Percentiles rank a stretch among this genome's conserved stretches.
Conservation (phyloP, 1,284 basidiomycete species). For the Pseudozyma thailandica region DNA sequence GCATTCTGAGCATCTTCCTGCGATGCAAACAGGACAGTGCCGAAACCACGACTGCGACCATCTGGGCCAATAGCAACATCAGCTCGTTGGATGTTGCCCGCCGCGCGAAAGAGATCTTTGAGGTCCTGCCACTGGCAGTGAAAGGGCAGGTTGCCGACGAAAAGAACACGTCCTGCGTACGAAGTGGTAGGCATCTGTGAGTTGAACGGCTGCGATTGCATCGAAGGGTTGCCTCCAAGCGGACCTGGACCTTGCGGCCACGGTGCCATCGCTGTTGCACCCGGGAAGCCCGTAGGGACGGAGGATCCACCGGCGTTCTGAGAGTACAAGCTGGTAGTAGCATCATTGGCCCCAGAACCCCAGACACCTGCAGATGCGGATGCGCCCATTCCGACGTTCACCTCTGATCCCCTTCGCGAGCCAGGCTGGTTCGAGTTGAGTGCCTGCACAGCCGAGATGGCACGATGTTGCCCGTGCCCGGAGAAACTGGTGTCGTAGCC, state of each 20-base stretch:
- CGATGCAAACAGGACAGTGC: constrained; percentile 88
- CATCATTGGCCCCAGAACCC: constrained; percentile 13
- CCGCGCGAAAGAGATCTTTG: constrained; percentile 64
- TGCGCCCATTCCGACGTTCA: constrained; percentile 7
- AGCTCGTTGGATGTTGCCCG: constrained; percentile 84
- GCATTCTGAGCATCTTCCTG: constrained; percentile 90
- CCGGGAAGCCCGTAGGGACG: constrained; percentile 49
- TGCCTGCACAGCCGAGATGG: constrained; percentile 31
- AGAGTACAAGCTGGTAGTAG: constrained; percentile 11
- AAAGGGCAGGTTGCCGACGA: constrained; percentile 66
- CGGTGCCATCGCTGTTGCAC: constrained; percentile 44
- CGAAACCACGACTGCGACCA: constrained; percentile 90
- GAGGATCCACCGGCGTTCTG: constrained; percentile 36
- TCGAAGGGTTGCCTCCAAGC: constrained; percentile 22
- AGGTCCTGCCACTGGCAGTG: constrained; percentile 68
- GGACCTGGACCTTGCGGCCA: constrained; percentile 41
- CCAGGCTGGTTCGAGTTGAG: constrained; percentile 12
- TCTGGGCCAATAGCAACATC: constrained; percentile 92
- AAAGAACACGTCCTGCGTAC: constrained; percentile 65
- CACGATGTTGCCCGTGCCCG: constrained; percentile 21
- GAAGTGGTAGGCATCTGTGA: constrained; percentile 49
- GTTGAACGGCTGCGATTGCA: constrained; percentile 46
- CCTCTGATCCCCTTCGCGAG: constrained; percentile 39
- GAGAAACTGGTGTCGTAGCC: constrained; percentile 12
- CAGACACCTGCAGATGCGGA: constrained; percentile 12